A percentile compares a stretch with the other conserved stretches of the same genome.
Conservation (phyloP, 495 filamentous ascomycete species). For the Neurospora tetraspora region DNA sequence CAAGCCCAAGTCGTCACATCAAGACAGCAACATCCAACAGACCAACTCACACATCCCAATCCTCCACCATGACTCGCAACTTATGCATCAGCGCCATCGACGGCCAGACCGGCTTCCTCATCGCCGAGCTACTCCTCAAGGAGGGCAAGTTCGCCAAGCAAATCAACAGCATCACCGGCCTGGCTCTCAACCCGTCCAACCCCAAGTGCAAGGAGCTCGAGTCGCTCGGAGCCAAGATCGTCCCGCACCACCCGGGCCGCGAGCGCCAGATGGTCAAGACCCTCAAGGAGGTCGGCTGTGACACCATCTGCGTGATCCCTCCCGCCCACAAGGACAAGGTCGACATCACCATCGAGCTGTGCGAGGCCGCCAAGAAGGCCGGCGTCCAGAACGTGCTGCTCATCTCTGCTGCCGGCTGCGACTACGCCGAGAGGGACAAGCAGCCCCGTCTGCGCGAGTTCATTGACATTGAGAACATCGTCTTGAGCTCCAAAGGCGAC, state of each 20-base stretch:
- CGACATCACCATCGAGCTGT: constrained; percentile 39
- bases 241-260: constrained; percentile 34
- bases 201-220: constrained; percentile 44
- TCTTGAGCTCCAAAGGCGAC: constrained; percentile 40
- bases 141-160: constrained; percentile 31
- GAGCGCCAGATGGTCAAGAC: constrained; percentile 26
- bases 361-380: constrained; percentile 39
- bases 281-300: constrained; percentile 34
- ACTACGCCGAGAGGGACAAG: constrained; percentile 40
- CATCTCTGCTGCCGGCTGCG: constrained; percentile 43
- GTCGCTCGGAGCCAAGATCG: constrained; percentile 41
- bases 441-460: constrained; percentile 47
- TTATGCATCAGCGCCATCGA: constrained; percentile 44
- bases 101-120: constrained; percentile 45
- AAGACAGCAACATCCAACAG: neutral
- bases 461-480: constrained; percentile 39
- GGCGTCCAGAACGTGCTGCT: constrained; percentile 41
- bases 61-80: constrained; percentile 33
- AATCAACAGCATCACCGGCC: constrained; percentile 30
- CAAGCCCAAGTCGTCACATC: neutral
- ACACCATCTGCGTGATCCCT: constrained; percentile 46
- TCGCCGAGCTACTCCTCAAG: constrained; percentile 43
- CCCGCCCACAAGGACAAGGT: constrained; percentile 39
- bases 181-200: constrained; percentile 35
- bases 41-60: neutral